Conservation (phyloP, 441 rosid genomes). For the Macaranga tanarius region DNA sequence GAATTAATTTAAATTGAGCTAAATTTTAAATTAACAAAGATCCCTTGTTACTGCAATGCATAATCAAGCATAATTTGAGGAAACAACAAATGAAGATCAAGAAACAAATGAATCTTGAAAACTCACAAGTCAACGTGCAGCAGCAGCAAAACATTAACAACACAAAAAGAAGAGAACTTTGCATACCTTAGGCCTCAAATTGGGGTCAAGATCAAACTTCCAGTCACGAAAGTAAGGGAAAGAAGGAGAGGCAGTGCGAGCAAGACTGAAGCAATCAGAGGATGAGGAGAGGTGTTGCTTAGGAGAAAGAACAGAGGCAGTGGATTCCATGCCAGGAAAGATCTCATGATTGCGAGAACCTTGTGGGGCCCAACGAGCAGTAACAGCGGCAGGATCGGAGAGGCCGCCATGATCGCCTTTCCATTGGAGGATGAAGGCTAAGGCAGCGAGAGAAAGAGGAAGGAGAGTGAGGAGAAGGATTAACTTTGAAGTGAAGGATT, state of each 20-base stretch:
- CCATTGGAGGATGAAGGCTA: slow-evolving; percentile 93
- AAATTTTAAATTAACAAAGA: background rate
- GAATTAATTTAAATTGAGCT: background rate
- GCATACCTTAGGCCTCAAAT: slow-evolving; percentile 70
- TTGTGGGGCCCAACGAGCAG: slow-evolving; percentile 65
- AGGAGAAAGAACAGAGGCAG: slow-evolving; percentile 56
- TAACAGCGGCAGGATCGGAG: slow-evolving; percentile 54
- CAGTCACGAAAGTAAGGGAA: slow-evolving; percentile 83
- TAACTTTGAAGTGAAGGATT: slow-evolving; percentile 58
- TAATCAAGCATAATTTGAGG: background rate
- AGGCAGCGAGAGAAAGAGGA: slow-evolving; percentile 79
- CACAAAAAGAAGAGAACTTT: background rate
- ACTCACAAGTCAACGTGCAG: background rate
- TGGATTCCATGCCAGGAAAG: slow-evolving; percentile 87
- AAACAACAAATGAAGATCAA: background rate
- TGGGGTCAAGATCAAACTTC: slow-evolving; percentile 67
- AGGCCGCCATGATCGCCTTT: slow-evolving; percentile 49
- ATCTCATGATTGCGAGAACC: slow-evolving; percentile 70
- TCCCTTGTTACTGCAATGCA: background rate
- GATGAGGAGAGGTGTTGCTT: slow-evolving; percentile 50
- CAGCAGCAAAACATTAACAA: background rate
- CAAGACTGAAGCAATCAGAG: slow-evolving; percentile 62
- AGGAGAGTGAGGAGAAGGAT: slow-evolving; percentile 82
- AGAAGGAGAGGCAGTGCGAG: slow-evolving; percentile 72
- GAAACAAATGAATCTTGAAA: background rate